Percentiles rank a stretch among this genome's conserved stretches.
Conservation (phyloP, 164 flowering plant genomes). For the Liriodendron chinense region DNA sequence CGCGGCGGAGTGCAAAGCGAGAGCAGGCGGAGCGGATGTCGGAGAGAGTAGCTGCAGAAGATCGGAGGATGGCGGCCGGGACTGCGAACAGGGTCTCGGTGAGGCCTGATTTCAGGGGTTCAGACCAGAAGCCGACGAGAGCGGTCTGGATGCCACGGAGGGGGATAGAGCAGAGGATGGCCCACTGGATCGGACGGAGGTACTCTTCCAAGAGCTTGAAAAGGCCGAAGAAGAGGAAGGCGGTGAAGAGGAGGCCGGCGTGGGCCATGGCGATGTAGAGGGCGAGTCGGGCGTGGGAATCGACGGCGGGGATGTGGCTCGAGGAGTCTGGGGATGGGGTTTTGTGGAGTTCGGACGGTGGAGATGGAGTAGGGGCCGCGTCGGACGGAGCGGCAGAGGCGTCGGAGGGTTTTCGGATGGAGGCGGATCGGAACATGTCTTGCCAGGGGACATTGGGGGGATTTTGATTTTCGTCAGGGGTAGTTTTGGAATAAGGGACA, state of each 20-base stretch:
- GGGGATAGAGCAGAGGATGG: slow-evolving; percentile 85
- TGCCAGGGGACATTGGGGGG: slow-evolving; percentile 57
- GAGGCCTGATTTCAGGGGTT: slow-evolving; percentile 74
- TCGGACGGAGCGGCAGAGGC: background rate
- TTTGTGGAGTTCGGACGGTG: background rate
- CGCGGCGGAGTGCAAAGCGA: slow-evolving; percentile 34
- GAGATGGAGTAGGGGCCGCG: background rate
- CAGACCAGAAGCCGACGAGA: slow-evolving; percentile 78
- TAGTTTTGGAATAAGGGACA: slow-evolving; percentile 51
- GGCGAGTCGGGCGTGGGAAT: slow-evolving; percentile 80
- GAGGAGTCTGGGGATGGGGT: slow-evolving; percentile 2
- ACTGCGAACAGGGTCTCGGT: slow-evolving; percentile 81
- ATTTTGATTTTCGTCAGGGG: slow-evolving; percentile 13
- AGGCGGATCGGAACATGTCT: slow-evolving; percentile 93
- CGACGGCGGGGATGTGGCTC: slow-evolving; percentile 30
- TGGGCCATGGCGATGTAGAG: slow-evolving; percentile 98
- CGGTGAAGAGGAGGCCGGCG: slow-evolving; percentile 67
- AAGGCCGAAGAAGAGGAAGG: slow-evolving; percentile 56
- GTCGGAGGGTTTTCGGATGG: slow-evolving; percentile 51
- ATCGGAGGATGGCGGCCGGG: slow-evolving; percentile 68
- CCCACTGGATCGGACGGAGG: slow-evolving; percentile 88
- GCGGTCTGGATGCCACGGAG: slow-evolving; percentile 76
- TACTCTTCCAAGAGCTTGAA: slow-evolving; percentile 65
- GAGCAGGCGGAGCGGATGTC: slow-evolving; percentile 47
- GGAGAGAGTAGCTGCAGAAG: slow-evolving; percentile 49